A percentile compares a stretch with the other conserved stretches of the same genome.
These are phyloP conservation scores for Penicillium soppii DNA, from an alignment of 495 filamentous ascomycete species.

Conservation along the genomic window DNA sequence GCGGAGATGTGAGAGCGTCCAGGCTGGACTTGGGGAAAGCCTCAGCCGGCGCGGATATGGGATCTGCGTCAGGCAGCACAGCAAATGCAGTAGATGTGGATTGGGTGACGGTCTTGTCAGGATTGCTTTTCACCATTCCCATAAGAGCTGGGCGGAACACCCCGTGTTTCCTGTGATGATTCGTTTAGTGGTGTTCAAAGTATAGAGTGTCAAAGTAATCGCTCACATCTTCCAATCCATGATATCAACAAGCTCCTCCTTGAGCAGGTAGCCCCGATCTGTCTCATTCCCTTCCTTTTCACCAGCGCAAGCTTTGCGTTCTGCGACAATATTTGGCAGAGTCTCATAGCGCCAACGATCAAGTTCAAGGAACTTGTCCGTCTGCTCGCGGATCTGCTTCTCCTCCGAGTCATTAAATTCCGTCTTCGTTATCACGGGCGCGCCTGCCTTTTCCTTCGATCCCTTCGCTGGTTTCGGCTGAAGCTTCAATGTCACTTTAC, in stretches of 20 bases:
- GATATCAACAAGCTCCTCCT: slow-evolving; percentile 40
- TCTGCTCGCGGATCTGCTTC: slow-evolving; percentile 17
- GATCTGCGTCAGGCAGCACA: slow-evolving; percentile 16
- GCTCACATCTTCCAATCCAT: slow-evolving; percentile 80
- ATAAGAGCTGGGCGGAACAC: slow-evolving; percentile 66
- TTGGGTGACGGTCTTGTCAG: slow-evolving; percentile 32
- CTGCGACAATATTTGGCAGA: slow-evolving; percentile 19
- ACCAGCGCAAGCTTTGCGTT: slow-evolving; percentile 7
- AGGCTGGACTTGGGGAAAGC: slow-evolving; percentile 47
- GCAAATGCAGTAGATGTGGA: slow-evolving; percentile 51
- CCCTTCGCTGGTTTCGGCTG: slow-evolving; percentile 20
- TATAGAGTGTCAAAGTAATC: background rate
- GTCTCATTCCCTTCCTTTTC: background rate
- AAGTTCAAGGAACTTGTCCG: slow-evolving; percentile 22
- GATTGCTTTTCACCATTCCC: slow-evolving; percentile 64
- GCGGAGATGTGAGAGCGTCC: slow-evolving; percentile 42
- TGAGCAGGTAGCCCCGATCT: slow-evolving; percentile 18
- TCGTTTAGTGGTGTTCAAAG: slow-evolving; percentile 6
- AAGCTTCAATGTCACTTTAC: slow-evolving; percentile 21
- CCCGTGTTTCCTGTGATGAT: slow-evolving; percentile 56
- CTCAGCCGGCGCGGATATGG: slow-evolving; percentile 3
- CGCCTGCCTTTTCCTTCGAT: slow-evolving; percentile 7
- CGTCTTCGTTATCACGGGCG: slow-evolving; percentile 7
- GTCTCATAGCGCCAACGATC: slow-evolving; percentile 38
- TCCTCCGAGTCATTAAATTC: slow-evolving; percentile 11